Evolutionary conservation across 345 rosid genomes (phyloP), one percentile per base, ranked within the genome.

Genomic region (Hypericum androsaemum): DNA sequence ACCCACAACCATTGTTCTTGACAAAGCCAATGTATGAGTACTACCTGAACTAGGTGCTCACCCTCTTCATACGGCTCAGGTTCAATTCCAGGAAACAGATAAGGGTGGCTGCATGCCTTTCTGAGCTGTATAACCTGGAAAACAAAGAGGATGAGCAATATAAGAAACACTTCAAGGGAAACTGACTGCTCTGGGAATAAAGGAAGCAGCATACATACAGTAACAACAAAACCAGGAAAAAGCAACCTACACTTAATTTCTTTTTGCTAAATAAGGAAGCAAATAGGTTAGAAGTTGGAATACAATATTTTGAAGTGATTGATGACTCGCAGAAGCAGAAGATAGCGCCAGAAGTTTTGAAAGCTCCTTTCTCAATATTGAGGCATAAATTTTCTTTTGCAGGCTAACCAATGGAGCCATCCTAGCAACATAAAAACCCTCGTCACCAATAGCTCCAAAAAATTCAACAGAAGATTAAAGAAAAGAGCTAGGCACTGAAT

Each of bases 61-160:
- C 88, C 97, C 63, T 86, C 97, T 79, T 86, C 80, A 54, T 68
- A 89, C 51, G 97, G 97, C 68, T 86, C 95, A 6, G 95, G 88
- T 68, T 89, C 95, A 45, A 89, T 89, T 52, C 97, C 89, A 46
- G 88, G 94, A 68, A 89, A 89, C 60, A 89, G 86, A 65, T 86
- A 89, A 62, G 95, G 95, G 65, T 86, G 97, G 73, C 97, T 86
- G 63, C 94, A 86, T 52, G 95, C 82, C 79, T 89, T 89, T 57
- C 97, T 70, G 44, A 86, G 77, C 60, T 86, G 95, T 54, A 89
- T 74, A 50, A 89, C 95, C 97, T 86, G 57, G 49, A 57, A 56
- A 61, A 47, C 11, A 38, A 22, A 28, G 48, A 9, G 5, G 41
- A 10, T 11, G 15, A 16, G 12, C 40, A 55, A 52, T 6, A 16